These are phyloP conservation scores for Lentinula lateritia DNA, from an alignment of 768 basidiomycete genomes.

Conservation along the genomic window DNA sequence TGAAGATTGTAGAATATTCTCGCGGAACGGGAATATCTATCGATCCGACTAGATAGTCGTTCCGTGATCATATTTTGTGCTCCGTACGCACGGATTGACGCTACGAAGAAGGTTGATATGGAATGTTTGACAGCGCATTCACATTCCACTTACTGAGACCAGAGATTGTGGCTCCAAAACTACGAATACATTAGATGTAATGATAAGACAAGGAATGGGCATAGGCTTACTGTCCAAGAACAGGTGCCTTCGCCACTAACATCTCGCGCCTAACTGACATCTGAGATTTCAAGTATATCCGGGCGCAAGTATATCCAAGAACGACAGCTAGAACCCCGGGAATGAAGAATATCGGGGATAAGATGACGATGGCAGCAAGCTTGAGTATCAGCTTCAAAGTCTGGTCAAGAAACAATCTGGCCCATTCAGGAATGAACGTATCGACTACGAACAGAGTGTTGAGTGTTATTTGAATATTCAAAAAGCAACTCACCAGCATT, in stretches of 20 bases:
- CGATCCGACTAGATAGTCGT: slow-evolving; percentile 29
- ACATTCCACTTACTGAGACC: background rate
- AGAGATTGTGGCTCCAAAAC: slow-evolving; percentile 48
- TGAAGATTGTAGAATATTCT: slow-evolving; percentile 32
- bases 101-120: background rate
- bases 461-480: background rate
- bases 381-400: slow-evolving; percentile 14
- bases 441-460: slow-evolving; percentile 9
- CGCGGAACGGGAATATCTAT: slow-evolving; percentile 27
- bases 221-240: slow-evolving; percentile 22
- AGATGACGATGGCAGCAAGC: slow-evolving; percentile 19
- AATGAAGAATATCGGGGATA: slow-evolving; percentile 14
- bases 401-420: slow-evolving; percentile 7
- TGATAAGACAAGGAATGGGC: slow-evolving; percentile 16
- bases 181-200: background rate
- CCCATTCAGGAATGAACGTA: slow-evolving; percentile 6
- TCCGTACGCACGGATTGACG: slow-evolving; percentile 10
- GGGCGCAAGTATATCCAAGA: slow-evolving; percentile 22
- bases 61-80: slow-evolving; percentile 6
- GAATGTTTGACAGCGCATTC: slow-evolving; percentile 12
- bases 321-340: slow-evolving; percentile 13
- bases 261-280: slow-evolving; percentile 18
- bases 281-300: slow-evolving; percentile 19
- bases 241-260: slow-evolving; percentile 14
- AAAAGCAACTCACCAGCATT: slow-evolving; percentile 19